Evolutionary conservation across 495 filamentous ascomycete species (phyloP), one percentile per base, ranked within the genome.

Genomic region (Aspergillus affinis): DNA sequence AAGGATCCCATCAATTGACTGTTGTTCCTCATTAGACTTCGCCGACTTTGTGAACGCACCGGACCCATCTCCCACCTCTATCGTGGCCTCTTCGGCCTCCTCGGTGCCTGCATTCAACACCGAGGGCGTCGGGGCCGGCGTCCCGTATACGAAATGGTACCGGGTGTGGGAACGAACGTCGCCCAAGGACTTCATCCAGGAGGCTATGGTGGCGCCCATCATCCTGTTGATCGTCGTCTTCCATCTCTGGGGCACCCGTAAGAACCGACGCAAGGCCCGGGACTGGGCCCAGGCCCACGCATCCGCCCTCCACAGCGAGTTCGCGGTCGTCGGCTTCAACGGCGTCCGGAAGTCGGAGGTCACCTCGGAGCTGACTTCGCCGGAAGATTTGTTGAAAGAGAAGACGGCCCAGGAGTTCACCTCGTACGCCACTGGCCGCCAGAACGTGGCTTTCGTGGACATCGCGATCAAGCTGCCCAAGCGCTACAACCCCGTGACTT

Each of bases 101-200:
- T 69, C 73, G 56, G 70, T 74, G 50, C 79, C 76, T 51, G 74
- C 78, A 29, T 70, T 77, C 54, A 76, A 80, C 62, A 77, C 79
- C 36, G 75, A 82, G 54, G 82, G 80, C 54, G 65, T 72, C 36
- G 72, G 71, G 32, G 81, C 78, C 52, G 63, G 69, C 26, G 78
- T 76, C 26, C 85, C 90, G 13, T 96, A 89, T 72, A 96, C 94
- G 48, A 91, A 90, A 78, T 98, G 94, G 94, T 98, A 98, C 77
- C 90, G 91, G 41, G 80, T 98, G 29, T 94, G 93, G 84, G 93
- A 98, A 83, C 90, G 94, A 63, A 82, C 90, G 63, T 84, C 82
- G 12, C 78, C 87, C 51, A 76, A 75, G 62, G 94, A 98, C 67
- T 98, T 98, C 81, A 83, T 87, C 73, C 81, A 87, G 68, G 94